Base-by-base conservation (phyloP, 2,329 filamentous ascomycete species). In the Pyricularia sp. region DNA sequence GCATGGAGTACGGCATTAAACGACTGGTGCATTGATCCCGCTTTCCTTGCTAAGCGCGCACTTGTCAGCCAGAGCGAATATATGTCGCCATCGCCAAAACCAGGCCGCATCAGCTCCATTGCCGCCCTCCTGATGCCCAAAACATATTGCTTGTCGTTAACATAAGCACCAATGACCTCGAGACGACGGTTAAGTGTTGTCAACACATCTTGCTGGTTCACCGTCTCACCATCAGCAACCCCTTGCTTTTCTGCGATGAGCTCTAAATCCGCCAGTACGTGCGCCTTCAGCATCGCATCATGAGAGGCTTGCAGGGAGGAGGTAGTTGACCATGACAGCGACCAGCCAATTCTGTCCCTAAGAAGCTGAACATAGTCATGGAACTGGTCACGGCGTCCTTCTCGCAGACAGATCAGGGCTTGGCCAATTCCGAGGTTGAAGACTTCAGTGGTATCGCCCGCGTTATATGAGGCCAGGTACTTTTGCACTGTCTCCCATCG, bases 1-100 rank as follows among this genome's bases (percentile, higher is more conserved):
- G 96, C 95, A 78, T 95, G 93, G 2, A 98, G 84, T 28, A 98
- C 93, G 17, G 94, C 93, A 76, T 96, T 95, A 81, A 97, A 97
- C 0, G 95, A 96, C 73, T 94, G 93, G 68, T 93, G 90, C 68
- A 90, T 90, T 20, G 91, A 91, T 71, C 92, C 91, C 9, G 91
- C 87, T 79, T 98, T 97, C 69, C 95, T 87, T 23, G 94, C 93
- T 33, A 99, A 84, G 71, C 91, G 88, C 61, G 94, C 93, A 73
- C 90, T 97, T 1, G 89, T 88, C 2, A 98, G 82, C 94, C 94
- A 99, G 11, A 92, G 84, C 0, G 90, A 87, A 3, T 94, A 94
- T 72, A 96, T 88, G 72, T 97, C 92, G 1, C 87, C 81, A 71
- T 91, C 85, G 2, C 84, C 85, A 73, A 92, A 95, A 31, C 84